A percentile compares a stretch with the other conserved stretches of the same genome.
Evolutionary conservation across 352 stramenopile species (phyloP).

Genomic region (Globisporangium cederbergense): DNA sequence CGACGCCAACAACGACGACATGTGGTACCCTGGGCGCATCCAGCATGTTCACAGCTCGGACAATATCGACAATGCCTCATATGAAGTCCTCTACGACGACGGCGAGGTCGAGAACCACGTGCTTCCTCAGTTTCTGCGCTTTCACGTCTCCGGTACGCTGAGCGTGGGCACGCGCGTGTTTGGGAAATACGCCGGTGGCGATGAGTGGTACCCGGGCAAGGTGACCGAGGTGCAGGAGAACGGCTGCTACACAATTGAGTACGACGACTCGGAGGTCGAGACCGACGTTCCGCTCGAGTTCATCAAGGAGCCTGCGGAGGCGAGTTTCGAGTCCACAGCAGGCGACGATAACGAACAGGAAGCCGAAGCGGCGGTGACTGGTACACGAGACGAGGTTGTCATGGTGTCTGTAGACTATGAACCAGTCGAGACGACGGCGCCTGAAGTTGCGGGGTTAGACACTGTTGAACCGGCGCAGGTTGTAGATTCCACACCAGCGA

Average conservation of each 20-base stretch:
- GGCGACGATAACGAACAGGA: background rate
- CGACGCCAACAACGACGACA: constrained; percentile 71
- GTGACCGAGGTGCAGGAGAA: constrained; percentile 62
- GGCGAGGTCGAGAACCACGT: constrained; percentile 60
- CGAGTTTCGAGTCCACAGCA: background rate
- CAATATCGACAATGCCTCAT: constrained; percentile 23
- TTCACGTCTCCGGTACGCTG: constrained; percentile 63
- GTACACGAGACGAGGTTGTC: background rate
- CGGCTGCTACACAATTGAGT: constrained; percentile 67
- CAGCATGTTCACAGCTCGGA: constrained; percentile 23
- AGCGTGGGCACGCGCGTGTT: constrained; percentile 69
- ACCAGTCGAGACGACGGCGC: background rate
- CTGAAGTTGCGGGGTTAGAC: background rate
- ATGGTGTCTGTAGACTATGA: constrained; percentile 3
- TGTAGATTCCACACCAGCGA: background rate
- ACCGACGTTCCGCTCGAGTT: constrained; percentile 44
- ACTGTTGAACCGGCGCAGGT: background rate
- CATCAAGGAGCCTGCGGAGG: constrained; percentile 37
- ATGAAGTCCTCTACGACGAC: constrained; percentile 74
- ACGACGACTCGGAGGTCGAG: constrained; percentile 81
- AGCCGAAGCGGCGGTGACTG: too few species aligned
- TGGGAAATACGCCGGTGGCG: constrained; percentile 56
- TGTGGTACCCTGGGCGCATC: constrained; percentile 73
- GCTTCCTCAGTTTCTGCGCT: constrained; percentile 33
- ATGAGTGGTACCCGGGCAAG: constrained; percentile 67